Conservation (phyloP, 2,329 filamentous ascomycete genomes). For the Akanthomyces dipterigenus region DNA sequence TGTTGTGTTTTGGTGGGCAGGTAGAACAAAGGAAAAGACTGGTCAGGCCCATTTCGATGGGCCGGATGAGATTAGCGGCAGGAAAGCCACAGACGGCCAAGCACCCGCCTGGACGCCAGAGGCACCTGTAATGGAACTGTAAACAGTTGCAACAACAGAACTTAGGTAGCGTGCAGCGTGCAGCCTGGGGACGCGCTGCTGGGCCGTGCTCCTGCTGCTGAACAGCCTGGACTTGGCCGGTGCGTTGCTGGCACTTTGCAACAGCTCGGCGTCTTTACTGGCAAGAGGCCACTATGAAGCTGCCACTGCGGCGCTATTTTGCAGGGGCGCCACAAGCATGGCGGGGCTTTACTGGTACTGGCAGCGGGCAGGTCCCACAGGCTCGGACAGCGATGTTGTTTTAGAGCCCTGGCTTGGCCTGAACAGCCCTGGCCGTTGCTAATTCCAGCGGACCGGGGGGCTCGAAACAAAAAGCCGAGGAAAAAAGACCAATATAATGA, state of each 20-base stretch:
- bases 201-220: neutral
- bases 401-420: neutral
- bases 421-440: neutral
- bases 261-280: too few species aligned
- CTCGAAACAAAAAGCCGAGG: neutral
- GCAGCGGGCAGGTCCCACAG: neutral
- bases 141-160: neutral
- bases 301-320: neutral
- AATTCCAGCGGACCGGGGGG: too few species aligned
- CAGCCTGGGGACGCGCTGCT: neutral
- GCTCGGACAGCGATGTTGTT: neutral
- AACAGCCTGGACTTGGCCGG: too few species aligned
- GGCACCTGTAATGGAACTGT: neutral
- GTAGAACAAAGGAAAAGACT: neutral
- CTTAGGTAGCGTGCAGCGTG: too few species aligned
- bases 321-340: neutral
- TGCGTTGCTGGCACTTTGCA: too few species aligned
- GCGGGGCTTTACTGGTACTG: neutral
- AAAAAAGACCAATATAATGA: too few species aligned
- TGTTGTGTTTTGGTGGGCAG: conserved; percentile 7
- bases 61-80: neutral
- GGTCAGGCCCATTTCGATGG: neutral
- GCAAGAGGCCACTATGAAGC: too few species aligned
- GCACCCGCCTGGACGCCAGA: too few species aligned
- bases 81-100: neutral